These are phyloP conservation scores for Beverwykella pulmonaria DNA, from an alignment of 495 filamentous ascomycete species.

Conservation along the genomic window DNA sequence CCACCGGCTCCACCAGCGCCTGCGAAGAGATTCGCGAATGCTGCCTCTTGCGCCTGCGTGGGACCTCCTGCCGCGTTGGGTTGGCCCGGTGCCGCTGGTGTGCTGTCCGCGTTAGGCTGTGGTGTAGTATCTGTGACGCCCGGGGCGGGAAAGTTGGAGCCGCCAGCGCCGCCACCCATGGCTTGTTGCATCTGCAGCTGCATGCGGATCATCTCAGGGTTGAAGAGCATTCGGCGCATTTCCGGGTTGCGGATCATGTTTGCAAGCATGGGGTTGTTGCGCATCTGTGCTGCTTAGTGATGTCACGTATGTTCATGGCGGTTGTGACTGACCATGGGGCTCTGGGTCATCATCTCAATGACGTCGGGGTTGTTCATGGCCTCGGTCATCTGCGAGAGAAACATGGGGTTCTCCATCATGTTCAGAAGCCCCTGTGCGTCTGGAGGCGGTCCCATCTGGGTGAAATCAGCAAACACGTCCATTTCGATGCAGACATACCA, in stretches of 20 bases:
- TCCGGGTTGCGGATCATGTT: slow-evolving; percentile 82
- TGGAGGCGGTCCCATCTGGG: slow-evolving; percentile 87
- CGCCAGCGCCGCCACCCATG: slow-evolving; percentile 58
- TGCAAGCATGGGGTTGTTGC: slow-evolving; percentile 76
- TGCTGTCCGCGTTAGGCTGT: slow-evolving; percentile 31
- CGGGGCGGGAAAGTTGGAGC: slow-evolving; percentile 74
- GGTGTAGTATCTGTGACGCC: slow-evolving; percentile 76
- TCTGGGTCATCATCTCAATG: slow-evolving; percentile 86
- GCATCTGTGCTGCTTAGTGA: slow-evolving; percentile 40
- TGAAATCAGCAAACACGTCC: slow-evolving; percentile 40
- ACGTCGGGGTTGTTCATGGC: slow-evolving; percentile 90
- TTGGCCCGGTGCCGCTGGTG: slow-evolving; percentile 43
- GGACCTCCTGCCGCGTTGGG: slow-evolving; percentile 49
- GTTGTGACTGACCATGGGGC: slow-evolving; percentile 68
- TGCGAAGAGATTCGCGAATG: slow-evolving; percentile 41
- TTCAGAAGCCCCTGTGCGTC: slow-evolving; percentile 75
- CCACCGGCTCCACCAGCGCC: slow-evolving; percentile 42
- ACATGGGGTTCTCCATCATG: slow-evolving; percentile 84
- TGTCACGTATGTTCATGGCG: not conserved
- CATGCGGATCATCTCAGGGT: slow-evolving; percentile 77
- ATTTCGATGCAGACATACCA: not conserved
- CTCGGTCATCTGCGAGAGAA: slow-evolving; percentile 84
- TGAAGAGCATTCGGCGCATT: slow-evolving; percentile 94
- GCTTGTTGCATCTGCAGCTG: slow-evolving; percentile 76
- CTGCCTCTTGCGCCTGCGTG: slow-evolving; percentile 50